phyloP scores from a whole-genome alignment of 257 asterid genomes.

The Solanum bulbocastanum region DNA sequence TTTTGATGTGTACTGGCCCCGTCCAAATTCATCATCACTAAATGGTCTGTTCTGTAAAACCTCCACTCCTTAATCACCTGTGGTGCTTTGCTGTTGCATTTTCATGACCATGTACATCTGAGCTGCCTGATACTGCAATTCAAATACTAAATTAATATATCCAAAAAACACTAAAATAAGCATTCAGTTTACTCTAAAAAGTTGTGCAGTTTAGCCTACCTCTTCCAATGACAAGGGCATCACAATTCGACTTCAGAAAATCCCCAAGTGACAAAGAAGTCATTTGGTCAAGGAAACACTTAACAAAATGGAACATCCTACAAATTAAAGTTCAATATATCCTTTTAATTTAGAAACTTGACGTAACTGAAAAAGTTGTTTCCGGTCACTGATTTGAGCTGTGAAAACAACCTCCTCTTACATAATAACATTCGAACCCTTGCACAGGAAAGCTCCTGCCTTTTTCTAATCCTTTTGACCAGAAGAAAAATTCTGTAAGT shows the following conservation, averaged over 20 bases:
- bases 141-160: background rate
- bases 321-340: background rate
- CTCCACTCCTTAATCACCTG: slow-evolving; percentile 86
- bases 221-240: slow-evolving; percentile 86
- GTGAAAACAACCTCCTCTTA: background rate
- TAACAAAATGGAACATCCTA: background rate
- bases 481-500: background rate
- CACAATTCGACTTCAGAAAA: slow-evolving; percentile 58
- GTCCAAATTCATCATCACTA: slow-evolving; percentile 27
- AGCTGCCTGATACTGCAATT: slow-evolving; percentile 72
- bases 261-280: slow-evolving; percentile 13
- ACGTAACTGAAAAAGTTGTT: background rate
- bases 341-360: too few species aligned
- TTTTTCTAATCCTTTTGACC: background rate
- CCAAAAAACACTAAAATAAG: background rate
- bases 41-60: slow-evolving; percentile 74
- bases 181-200: background rate
- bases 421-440: too few species aligned
- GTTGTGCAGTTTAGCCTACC: slow-evolving; percentile 27
- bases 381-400: too few species aligned
- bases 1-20: background rate
- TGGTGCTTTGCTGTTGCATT: slow-evolving; percentile 81
- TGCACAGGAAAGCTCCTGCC: background rate
- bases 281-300: slow-evolving; percentile 38
- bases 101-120: slow-evolving; percentile 87